phyloP scores from a whole-genome alignment of 176 grass and related monocot species.

The Tillandsia fasciculata region DNA sequence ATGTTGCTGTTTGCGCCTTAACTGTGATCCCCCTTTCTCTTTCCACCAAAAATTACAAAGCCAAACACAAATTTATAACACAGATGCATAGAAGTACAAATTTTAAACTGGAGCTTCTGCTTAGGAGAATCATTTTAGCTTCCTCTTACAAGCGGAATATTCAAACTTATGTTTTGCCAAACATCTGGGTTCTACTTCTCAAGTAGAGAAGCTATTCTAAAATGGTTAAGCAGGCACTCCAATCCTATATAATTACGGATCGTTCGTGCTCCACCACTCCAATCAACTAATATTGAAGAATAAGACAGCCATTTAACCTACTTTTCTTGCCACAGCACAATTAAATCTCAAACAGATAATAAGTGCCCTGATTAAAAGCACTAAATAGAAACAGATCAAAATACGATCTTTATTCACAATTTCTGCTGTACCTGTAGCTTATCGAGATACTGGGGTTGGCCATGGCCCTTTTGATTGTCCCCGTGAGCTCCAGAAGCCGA shows the following conservation, averaged over 20 bases:
- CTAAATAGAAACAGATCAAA: background rate
- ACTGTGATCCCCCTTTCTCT: constrained; percentile 93
- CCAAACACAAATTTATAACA: constrained; percentile 20
- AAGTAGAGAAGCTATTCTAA: background rate
- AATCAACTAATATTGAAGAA: no score
- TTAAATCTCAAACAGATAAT: background rate
- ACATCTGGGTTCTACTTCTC: background rate
- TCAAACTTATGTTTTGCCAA: background rate
- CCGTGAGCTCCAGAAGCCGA: constrained; percentile 75
- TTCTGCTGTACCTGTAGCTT: constrained; percentile 50
- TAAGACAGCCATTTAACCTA: constrained; percentile 2
- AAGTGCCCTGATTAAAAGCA: background rate
- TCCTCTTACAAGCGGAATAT: background rate
- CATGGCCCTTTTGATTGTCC: constrained; percentile 81
- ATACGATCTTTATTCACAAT: constrained; percentile 1
- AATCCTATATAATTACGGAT: no score
- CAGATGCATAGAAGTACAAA: no score
- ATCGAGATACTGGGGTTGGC: constrained; percentile 85
- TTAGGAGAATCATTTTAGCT: background rate
- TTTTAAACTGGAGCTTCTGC: background rate
- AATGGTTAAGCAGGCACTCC: background rate
- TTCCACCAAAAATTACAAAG: constrained; percentile 50
- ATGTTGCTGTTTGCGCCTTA: constrained; percentile 94
- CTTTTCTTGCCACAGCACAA: constrained; percentile 1
- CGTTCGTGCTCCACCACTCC: no score